A percentile compares a stretch with the other conserved stretches of the same genome.
phyloP scores from a whole-genome alignment of 202 grass and related monocot genomes.

The Bolboschoenoplectus hybrid region DNA sequence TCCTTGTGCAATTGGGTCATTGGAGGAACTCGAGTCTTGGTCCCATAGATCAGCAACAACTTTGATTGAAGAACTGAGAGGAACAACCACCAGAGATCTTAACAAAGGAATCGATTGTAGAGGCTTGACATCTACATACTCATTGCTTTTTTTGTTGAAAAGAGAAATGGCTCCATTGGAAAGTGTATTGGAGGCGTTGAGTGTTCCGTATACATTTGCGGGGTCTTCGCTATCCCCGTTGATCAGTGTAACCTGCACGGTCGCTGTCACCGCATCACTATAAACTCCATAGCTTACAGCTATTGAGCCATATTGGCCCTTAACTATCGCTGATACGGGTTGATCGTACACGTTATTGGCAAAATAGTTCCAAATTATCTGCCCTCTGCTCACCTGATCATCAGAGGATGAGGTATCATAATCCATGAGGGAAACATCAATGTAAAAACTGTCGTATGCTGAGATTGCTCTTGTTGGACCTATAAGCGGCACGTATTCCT shows the following conservation, averaged over 20 bases:
- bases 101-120: constrained; percentile 17
- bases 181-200: not conserved
- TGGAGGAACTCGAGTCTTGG: constrained; percentile 11
- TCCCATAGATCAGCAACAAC: constrained; percentile 29
- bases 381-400: constrained; percentile 32
- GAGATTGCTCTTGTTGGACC: constrained; percentile 37
- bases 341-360: not conserved
- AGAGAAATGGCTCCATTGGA: not conserved
- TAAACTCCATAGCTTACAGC: constrained; percentile 34
- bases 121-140: not conserved
- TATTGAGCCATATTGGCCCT: constrained; percentile 16
- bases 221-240: constrained; percentile 4
- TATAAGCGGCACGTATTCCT: constrained; percentile 20
- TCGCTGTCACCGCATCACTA: constrained; percentile 35
- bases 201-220: constrained; percentile 24
- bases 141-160: not conserved
- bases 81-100: constrained; percentile 38
- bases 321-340: not conserved
- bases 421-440: constrained; percentile 36
- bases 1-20: constrained; percentile 34
- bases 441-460: constrained; percentile 32
- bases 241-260: constrained; percentile 28
- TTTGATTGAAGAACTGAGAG: not conserved
- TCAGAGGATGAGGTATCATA: constrained; percentile 21
- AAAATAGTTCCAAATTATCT: constrained; percentile 31